phyloP scores from a whole-genome alignment of 805 yeast genomes.

The Sugiyamaella qingdaonensis region DNA sequence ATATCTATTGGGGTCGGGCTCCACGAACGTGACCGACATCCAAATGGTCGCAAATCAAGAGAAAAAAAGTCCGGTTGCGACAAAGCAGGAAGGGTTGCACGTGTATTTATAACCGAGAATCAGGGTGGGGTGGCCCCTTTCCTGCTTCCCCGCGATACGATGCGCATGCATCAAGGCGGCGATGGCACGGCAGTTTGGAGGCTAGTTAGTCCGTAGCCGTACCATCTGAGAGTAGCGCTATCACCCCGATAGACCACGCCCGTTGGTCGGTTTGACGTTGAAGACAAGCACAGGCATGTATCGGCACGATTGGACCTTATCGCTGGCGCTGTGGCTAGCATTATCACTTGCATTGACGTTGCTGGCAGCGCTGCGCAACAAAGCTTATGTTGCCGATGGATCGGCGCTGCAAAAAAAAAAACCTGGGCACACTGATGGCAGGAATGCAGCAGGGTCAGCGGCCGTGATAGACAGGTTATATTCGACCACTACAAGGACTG shows the following conservation, averaged over 20 bases:
- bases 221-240: too few relatives aligned
- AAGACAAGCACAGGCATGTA: too few relatives aligned
- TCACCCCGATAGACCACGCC: too few relatives aligned
- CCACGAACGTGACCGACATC: constrained; percentile 22
- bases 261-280: too few relatives aligned
- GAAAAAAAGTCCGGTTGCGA: not conserved
- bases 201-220: not conserved
- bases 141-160: constrained; percentile 1
- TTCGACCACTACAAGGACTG: too few relatives aligned
- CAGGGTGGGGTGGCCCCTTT: too few relatives aligned
- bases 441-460: too few relatives aligned
- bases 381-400: not conserved
- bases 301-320: too few relatives aligned
- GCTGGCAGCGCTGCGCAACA: not conserved
- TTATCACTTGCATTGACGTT: too few relatives aligned
- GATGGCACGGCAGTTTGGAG: not conserved
- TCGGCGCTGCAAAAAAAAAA: not conserved
- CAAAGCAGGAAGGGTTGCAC: not conserved
- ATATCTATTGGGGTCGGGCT: constrained; percentile 19
- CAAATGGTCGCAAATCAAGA: not conserved
- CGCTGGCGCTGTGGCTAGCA: too few relatives aligned
- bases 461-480: too few relatives aligned
- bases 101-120: not conserved
- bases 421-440: not conserved
- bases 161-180: not conserved